Evolutionary conservation across 306 rosid species (phyloP), one percentile per base, ranked within the genome.

Genomic region (Malus sieversii): DNA sequence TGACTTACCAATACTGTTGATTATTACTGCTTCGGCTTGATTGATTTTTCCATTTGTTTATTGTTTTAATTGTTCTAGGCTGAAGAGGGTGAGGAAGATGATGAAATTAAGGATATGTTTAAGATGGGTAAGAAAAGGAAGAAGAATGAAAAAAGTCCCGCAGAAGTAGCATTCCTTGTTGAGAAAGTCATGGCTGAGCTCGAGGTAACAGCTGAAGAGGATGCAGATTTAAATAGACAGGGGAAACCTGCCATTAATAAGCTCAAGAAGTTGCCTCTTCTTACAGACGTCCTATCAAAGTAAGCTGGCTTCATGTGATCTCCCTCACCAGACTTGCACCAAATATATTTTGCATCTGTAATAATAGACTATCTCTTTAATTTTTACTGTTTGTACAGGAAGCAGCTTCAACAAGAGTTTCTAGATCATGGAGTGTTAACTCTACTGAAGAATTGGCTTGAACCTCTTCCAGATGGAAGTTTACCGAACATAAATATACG

Each of bases 161-260:
- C 96, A 1, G 96, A 94, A 79, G 90, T 94, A 75, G 96, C 98
- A 66, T 76, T 91, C 80, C 79, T 94, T 29, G 98, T 94, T 61
- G 98, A 94, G 86, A 94, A 88, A 66, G 91, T 94, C 82, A 94
- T 94, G 98, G 98, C 98, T 9, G 97, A 91, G 87, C 96, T 94
- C 13, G 98, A 94, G 86, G 92, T 91, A 81, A 94, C 97, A 29
- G 96, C 97, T 18, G 97, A 94, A 81, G 97, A 90, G 90, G 98
- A 94, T 81, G 97, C 92, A 15, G 98, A 91, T 2, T 88, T 94
- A 72, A 94, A 91, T 80, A 84, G 89, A 68, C 94, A 86, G 82
- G 91, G 86, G 30, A 90, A 91, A 76, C 98, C 98, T 60, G 98
- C 98, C 32, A 83, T 91, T 70, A 94, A 90, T 86, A 91, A 94